phyloP scores from a whole-genome alignment of 2,329 filamentous ascomycete species.

The Colletotrichum incanum region DNA sequence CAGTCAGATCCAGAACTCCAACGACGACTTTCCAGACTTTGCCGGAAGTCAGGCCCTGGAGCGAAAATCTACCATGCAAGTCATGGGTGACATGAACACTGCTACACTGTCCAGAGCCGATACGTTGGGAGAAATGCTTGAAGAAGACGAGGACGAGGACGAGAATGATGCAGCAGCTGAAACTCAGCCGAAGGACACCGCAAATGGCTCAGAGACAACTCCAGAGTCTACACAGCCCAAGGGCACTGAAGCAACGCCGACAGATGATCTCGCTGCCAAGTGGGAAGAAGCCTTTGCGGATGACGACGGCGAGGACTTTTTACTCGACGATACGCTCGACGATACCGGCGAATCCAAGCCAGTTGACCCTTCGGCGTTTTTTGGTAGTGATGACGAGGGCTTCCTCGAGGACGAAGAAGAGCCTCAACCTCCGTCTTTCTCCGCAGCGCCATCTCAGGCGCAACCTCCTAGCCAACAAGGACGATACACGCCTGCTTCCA shows the following conservation, averaged over 20 bases:
- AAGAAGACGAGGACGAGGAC: slow-evolving; percentile 50
- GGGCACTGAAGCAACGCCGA: slow-evolving; percentile 47
- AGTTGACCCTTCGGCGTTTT: slow-evolving; percentile 76
- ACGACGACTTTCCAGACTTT: slow-evolving; percentile 47
- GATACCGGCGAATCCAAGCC: slow-evolving; percentile 60
- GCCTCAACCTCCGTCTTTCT: slow-evolving; percentile 45
- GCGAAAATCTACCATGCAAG: slow-evolving; percentile 80
- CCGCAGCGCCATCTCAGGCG: slow-evolving; percentile 12
- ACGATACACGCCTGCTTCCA: slow-evolving; percentile 39
- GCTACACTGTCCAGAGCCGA: slow-evolving; percentile 47
- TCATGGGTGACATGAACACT: slow-evolving; percentile 67
- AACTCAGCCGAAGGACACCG: not conserved
- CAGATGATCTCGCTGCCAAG: slow-evolving; percentile 81
- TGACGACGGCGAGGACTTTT: slow-evolving; percentile 78
- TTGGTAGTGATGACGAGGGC: slow-evolving; percentile 88
- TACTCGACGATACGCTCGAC: slow-evolving; percentile 70
- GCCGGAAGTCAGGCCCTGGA: slow-evolving; percentile 61
- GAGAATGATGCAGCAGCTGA: slow-evolving; percentile 44
- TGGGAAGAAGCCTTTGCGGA: slow-evolving; percentile 87
- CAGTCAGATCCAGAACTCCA: slow-evolving; percentile 60
- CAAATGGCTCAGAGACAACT: not conserved
- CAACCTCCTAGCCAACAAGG: slow-evolving; percentile 33
- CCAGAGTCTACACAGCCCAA: slow-evolving; percentile 37
- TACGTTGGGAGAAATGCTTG: slow-evolving; percentile 51
- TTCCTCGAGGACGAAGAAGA: slow-evolving; percentile 81